Conservation (phyloP, 2,329 filamentous ascomycete species). For the Fonsecaea monophora region DNA sequence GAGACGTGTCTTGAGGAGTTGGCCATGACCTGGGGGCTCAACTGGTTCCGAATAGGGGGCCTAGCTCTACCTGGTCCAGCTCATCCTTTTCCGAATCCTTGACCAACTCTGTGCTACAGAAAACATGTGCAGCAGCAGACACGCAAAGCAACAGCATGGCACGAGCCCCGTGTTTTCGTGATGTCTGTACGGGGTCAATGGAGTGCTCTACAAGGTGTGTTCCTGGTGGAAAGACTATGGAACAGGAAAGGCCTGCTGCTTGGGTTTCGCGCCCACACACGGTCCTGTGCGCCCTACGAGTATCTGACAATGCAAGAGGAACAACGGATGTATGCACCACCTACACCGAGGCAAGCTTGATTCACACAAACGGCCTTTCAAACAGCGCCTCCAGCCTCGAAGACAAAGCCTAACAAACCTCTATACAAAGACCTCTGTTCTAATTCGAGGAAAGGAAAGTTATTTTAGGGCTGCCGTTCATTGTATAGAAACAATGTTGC, state of each 20-base stretch:
- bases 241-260: background rate
- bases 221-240: background rate
- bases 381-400: background rate
- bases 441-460: background rate
- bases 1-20: conserved; percentile 36
- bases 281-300: no score
- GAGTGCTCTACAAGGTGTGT: background rate
- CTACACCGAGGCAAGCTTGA: background rate
- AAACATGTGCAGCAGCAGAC: background rate
- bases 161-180: background rate
- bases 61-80: conserved; percentile 25
- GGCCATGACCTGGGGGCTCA: conserved; percentile 32
- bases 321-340: no score
- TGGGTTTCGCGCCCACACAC: background rate
- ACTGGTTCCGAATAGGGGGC: conserved; percentile 34
- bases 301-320: no score
- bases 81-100: conserved; percentile 6
- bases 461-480: background rate
- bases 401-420: background rate
- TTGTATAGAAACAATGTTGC: background rate
- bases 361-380: background rate
- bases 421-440: background rate
- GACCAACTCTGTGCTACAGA: background rate
- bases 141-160: background rate
- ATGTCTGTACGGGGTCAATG: background rate